phyloP scores from a whole-genome alignment of 805 yeast species.

The Cyberlindnera misumaiensis region DNA sequence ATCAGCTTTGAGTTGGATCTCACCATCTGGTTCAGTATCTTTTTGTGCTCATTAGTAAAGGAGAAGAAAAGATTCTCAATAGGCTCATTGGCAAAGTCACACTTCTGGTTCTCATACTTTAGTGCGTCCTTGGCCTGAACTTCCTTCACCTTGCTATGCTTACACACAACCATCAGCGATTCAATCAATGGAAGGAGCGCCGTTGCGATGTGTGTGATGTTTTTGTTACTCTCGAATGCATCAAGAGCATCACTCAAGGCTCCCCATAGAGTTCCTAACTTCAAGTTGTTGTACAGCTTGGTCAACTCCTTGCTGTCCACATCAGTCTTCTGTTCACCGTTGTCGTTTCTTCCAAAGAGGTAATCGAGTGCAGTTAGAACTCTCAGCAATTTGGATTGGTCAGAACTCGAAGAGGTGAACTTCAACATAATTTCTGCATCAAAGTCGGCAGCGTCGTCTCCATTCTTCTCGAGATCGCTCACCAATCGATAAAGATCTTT shows the following conservation, averaged over 20 bases:
- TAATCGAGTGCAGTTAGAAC: conserved; percentile 85
- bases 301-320: conserved; percentile 38
- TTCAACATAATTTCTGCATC: conserved; percentile 50
- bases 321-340: conserved; percentile 17
- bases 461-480: conserved; percentile 3
- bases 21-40: conserved; percentile 85
- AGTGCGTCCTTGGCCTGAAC: conserved; percentile 45
- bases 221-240: conserved; percentile 51
- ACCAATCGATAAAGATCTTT: conserved; percentile 39
- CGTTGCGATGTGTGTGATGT: conserved; percentile 62
- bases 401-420: conserved; percentile 75
- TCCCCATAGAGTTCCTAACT: conserved; percentile 79
- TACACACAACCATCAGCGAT: conserved; percentile 93
- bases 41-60: conserved; percentile 84
- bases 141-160: conserved; percentile 64
- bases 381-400: conserved; percentile 82
- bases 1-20: conserved; percentile 83
- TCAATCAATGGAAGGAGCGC: conserved; percentile 82
- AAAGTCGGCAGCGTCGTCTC: conserved; percentile 35
- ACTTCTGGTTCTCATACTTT: conserved; percentile 55
- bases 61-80: conserved; percentile 74
- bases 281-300: conserved; percentile 55
- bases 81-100: conserved; percentile 68
- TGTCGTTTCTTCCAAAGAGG: conserved; percentile 40
- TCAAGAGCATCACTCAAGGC: conserved; percentile 69